These are phyloP conservation scores for Ramaria rubella DNA, from an alignment of 768 basidiomycete species.

Conservation along the genomic window DNA sequence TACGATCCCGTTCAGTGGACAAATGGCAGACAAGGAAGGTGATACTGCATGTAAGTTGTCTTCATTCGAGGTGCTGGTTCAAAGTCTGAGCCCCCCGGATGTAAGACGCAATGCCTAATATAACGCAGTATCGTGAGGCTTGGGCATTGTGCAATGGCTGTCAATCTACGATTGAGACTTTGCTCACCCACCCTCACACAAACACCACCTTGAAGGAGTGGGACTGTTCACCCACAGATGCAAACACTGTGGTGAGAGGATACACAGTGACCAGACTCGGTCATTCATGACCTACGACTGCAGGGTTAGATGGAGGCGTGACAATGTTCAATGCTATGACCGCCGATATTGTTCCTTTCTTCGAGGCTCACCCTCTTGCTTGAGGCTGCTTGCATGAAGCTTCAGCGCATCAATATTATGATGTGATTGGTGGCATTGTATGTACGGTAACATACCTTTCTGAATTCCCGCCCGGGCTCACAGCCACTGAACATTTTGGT, in stretches of 20 bases:
- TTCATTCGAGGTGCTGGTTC: neutral
- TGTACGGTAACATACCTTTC: too few relatives aligned
- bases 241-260: slow-evolving; percentile 14
- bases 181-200: neutral
- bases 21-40: neutral
- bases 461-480: too few relatives aligned
- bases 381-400: too few relatives aligned
- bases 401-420: too few relatives aligned
- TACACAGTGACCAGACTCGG: slow-evolving; percentile 16
- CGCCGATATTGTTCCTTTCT: slow-evolving; percentile 1
- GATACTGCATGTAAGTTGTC: neutral
- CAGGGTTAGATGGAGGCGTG: slow-evolving; percentile 17
- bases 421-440: too few relatives aligned
- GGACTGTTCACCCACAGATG: neutral
- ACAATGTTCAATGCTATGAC: slow-evolving; percentile 10
- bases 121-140: slow-evolving; percentile 14
- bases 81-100: neutral
- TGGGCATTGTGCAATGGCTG: slow-evolving; percentile 21
- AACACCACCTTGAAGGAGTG: slow-evolving; percentile 8
- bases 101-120: slow-evolving; percentile 13
- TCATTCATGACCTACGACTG: slow-evolving; percentile 21
- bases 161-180: neutral
- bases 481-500: too few relatives aligned
- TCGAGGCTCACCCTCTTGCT: neutral
- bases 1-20: neutral